A percentile compares a stretch with the other conserved stretches of the same genome.
Conservation (phyloP, 768 basidiomycete genomes). For the Termitomyces sp. region DNA sequence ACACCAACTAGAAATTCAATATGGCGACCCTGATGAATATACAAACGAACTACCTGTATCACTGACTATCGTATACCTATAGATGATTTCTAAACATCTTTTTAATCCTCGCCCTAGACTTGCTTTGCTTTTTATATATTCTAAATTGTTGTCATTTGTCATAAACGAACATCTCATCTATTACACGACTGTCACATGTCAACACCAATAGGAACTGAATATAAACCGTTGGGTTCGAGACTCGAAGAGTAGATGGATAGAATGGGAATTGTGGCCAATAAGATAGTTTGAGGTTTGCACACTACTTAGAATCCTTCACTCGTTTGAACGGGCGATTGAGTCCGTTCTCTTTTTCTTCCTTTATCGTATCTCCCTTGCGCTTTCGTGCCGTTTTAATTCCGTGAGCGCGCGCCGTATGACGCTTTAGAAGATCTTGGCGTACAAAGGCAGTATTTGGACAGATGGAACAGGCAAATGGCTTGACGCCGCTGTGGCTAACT, state of each 20-base stretch:
- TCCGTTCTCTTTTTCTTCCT: slow-evolving; percentile 5
- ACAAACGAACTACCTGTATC: slow-evolving; percentile 1
- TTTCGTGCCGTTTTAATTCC: slow-evolving; percentile 28
- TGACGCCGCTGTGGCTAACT: slow-evolving; percentile 51
- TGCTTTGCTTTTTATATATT: background rate
- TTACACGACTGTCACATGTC: background rate
- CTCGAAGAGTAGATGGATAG: background rate
- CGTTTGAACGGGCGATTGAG: slow-evolving; percentile 1
- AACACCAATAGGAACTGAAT: background rate
- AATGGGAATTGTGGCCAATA: background rate
- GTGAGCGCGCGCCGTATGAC: slow-evolving; percentile 60
- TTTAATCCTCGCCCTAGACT: background rate
- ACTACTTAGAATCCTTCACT: slow-evolving; percentile 1
- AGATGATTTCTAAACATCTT: background rate
- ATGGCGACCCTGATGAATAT: slow-evolving; percentile 54
- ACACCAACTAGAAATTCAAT: slow-evolving; percentile 48
- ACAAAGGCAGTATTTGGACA: slow-evolving; percentile 55
- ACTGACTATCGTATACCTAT: background rate
- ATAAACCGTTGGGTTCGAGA: background rate
- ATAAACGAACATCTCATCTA: background rate
- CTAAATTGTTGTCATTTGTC: background rate
- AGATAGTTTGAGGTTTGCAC: background rate
- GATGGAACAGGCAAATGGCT: slow-evolving; percentile 54
- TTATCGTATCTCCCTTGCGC: slow-evolving; percentile 1
- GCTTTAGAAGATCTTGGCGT: slow-evolving; percentile 62